Conservation (phyloP, 225 moss, liverwort and hornwort genomes). For the Straminergon stramineum region DNA sequence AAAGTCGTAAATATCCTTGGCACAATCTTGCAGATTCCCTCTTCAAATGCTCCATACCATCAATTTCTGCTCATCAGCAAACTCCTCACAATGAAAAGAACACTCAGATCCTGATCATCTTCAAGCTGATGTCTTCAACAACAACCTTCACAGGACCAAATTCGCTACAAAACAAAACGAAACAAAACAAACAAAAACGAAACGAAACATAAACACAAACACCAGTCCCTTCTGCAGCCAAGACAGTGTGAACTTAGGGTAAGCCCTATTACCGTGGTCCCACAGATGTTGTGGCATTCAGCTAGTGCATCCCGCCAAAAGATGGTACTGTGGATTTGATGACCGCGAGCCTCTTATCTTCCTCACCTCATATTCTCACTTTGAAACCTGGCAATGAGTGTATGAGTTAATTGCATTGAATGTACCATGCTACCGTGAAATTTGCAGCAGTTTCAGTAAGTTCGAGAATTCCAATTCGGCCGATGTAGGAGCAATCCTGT, state of each 20-base stretch:
- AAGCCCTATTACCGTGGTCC: constrained; percentile 5
- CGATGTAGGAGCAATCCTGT: not conserved
- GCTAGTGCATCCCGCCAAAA: not conserved
- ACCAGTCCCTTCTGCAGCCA: not conserved
- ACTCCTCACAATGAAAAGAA: not conserved
- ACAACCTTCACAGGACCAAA: not conserved
- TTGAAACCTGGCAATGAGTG: not conserved
- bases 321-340: not conserved
- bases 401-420: not conserved
- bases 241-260: not conserved
- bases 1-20: not conserved
- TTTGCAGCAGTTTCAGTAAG: not conserved
- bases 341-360: constrained; percentile 10
- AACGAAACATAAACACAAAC: not conserved
- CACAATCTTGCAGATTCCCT: not conserved
- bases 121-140: not conserved
- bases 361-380: not conserved
- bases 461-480: not conserved
- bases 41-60: not conserved
- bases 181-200: not conserved
- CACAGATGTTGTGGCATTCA: not conserved
- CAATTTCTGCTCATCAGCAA: not conserved
- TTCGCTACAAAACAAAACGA: not conserved
- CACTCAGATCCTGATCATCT: not conserved
- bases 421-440: not conserved